Evolutionary conservation across 1,284 basidiomycete genomes (phyloP), one percentile per base, ranked within the genome.

Genomic region (Binderoboletus segoi): DNA sequence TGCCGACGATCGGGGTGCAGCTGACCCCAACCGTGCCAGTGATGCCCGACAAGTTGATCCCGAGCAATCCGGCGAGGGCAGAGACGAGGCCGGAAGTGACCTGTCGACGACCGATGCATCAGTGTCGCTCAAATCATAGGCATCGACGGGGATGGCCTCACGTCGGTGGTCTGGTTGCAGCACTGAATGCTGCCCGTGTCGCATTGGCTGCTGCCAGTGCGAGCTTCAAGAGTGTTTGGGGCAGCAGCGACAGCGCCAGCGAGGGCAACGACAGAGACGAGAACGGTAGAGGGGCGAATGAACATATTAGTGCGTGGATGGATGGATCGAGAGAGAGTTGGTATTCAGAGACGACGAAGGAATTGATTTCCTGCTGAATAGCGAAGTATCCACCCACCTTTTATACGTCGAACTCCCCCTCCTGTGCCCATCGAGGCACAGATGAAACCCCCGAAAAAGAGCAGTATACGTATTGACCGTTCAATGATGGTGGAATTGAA

Each of bases 111-210:
- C 11, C 12, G 7, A n/a, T n/a, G 1, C 3, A 16, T 55, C 30
- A 54, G 41, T 32, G 3, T 24, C 46, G 23, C 5, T 21, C 32
- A 38, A 15, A 12, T 20, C 21, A 26, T 2, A 21, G 38, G 21
- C 6, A 16, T 43, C 30, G 7, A n/a, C 35, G 32, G 41, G 8
- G 44, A n/a, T 8, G 28, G 11, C 21, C 54, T 50, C 20, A 59
- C 66, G 1, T 20, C 7, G 20, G 50, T 40, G 24, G 35, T 37
- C 26, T 20, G 54, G 40, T 46, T n/a, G 38, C 65, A 65, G 38
- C 66, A 65, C 30, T 57, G 51, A 20, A 65, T 30, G 24, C 2
- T 7, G 20, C 63, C 65, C 2, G 63, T 54, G 49, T 63, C 30
- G 35, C 63, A 67, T 38, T 51, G 1, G 26, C 21, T 43, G 46